phyloP scores from a whole-genome alignment of 495 filamentous ascomycete species.

The Entonaema liquescens region DNA sequence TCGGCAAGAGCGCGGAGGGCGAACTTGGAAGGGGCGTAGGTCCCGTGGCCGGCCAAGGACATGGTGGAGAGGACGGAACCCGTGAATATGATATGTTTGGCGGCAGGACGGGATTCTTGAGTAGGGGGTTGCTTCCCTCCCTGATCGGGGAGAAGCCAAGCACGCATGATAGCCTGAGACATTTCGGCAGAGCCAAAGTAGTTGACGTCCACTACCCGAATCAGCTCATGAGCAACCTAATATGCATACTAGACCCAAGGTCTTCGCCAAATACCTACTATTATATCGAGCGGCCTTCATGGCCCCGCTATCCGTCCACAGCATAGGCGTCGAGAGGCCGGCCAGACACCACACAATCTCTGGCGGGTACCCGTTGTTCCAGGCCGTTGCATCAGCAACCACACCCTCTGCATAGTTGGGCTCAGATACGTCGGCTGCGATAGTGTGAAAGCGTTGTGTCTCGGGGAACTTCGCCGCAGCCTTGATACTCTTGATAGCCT shows the following conservation, averaged over 20 bases:
- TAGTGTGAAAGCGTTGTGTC: constrained; percentile 79
- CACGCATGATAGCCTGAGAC: constrained; percentile 70
- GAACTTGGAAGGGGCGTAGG: constrained; percentile 84
- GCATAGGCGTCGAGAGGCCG: constrained; percentile 73
- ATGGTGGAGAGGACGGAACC: constrained; percentile 75
- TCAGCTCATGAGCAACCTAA: not conserved
- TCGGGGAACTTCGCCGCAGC: constrained; percentile 63
- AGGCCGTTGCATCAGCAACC: constrained; percentile 73
- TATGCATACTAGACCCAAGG: too few relatives aligned
- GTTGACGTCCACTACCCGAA: constrained; percentile 70
- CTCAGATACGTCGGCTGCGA: constrained; percentile 82
- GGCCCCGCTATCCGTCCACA: constrained; percentile 73
- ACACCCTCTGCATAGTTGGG: constrained; percentile 69
- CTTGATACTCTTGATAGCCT: constrained; percentile 71
- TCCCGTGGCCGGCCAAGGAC: constrained; percentile 77
- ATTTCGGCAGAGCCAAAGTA: constrained; percentile 86
- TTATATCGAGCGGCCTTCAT: constrained; percentile 70
- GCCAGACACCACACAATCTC: constrained; percentile 92
- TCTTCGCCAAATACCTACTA: constrained; percentile 55
- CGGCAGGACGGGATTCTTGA: constrained; percentile 20
- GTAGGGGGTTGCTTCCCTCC: constrained; percentile 10
- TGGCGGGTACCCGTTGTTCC: constrained; percentile 79
- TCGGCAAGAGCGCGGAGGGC: constrained; percentile 87
- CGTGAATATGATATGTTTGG: constrained; percentile 86
- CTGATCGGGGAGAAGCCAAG: constrained; percentile 63